Conservation (phyloP, 192 early-diverging fungal genomes). For the Dispira simplex region DNA sequence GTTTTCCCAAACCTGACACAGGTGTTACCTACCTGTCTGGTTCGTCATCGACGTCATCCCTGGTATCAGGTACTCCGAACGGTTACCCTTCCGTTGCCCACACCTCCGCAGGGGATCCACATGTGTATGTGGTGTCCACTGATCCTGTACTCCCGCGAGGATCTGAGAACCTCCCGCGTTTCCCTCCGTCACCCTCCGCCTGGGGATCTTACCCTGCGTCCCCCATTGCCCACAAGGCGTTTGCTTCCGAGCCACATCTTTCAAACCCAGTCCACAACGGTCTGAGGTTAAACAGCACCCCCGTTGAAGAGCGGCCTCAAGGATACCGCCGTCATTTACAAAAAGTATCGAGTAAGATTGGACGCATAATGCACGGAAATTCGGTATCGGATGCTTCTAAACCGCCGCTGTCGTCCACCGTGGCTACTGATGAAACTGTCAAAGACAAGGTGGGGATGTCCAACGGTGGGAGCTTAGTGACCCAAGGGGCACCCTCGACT, state of each 20-base stretch:
- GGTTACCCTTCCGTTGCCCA: not conserved
- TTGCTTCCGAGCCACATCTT: not conserved
- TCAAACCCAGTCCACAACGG: not conserved
- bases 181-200: not conserved
- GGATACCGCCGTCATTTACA: not conserved
- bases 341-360: conserved; percentile 2
- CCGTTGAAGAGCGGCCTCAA: not conserved
- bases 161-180: not conserved
- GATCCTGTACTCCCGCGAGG: not conserved
- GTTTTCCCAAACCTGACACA: not conserved
- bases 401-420: too few species aligned
- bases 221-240: not conserved
- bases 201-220: not conserved
- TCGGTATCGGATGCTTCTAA: not conserved
- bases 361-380: conserved; percentile 10
- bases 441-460: too few species aligned
- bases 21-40: not conserved
- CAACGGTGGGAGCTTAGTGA: too few species aligned
- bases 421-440: too few species aligned
- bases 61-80: not conserved
- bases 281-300: not conserved
- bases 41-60: conserved; percentile 9
- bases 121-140: not conserved
- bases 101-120: not conserved
- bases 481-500: too few species aligned